A percentile compares a stretch with the other conserved stretches of the same genome.
phyloP scores from a whole-genome alignment of 306 rosid species.

The Ceratonia siliqua region DNA sequence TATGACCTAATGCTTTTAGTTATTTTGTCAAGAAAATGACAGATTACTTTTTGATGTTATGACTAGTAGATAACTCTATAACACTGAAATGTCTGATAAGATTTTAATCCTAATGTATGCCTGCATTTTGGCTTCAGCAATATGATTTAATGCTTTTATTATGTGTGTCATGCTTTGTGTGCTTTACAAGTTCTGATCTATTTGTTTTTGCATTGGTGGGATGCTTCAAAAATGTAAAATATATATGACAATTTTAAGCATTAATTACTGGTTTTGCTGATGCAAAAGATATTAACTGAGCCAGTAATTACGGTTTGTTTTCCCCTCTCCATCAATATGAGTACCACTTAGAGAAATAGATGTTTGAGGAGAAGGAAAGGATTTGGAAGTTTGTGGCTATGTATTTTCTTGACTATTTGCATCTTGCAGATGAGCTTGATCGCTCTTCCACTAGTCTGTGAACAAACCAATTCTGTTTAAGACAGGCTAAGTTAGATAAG shows the following conservation, averaged over 20 bases:
- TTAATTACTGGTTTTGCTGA: neutral
- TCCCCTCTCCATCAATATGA: neutral
- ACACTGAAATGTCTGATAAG: neutral
- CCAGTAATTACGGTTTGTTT: neutral
- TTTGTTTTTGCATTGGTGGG: neutral
- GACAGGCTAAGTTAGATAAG: neutral
- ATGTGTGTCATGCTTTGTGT: neutral
- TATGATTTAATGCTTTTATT: neutral
- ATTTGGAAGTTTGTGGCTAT: conserved; percentile 2
- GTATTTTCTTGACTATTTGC: neutral
- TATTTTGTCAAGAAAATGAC: neutral
- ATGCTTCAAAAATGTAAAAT: neutral
- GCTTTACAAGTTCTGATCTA: neutral
- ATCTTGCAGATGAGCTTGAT: neutral
- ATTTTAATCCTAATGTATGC: neutral
- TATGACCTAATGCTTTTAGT: neutral
- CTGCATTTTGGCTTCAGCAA: neutral
- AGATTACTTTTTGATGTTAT: neutral
- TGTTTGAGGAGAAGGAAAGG: neutral
- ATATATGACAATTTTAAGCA: neutral
- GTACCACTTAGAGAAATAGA: neutral
- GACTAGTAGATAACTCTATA: neutral
- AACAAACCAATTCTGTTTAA: neutral
- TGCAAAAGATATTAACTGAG: neutral
- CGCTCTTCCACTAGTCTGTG: neutral